Percentiles rank a stretch among this genome's conserved stretches.
Evolutionary conservation across 2,329 filamentous ascomycete species (phyloP).

Genomic region (Diaporthe destruens): DNA sequence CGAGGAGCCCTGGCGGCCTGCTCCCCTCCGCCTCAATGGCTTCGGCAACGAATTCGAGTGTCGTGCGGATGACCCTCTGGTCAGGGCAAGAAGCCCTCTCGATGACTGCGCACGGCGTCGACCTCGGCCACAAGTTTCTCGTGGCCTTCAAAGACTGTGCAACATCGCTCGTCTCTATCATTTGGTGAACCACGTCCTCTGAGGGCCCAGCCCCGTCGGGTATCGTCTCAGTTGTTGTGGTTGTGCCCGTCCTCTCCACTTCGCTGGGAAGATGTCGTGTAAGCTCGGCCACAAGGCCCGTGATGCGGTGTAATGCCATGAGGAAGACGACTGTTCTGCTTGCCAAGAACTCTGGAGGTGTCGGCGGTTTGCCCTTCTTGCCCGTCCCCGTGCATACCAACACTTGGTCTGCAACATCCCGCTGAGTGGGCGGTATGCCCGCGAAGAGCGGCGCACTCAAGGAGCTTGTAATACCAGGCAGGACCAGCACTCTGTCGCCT

Average conservation of each 20-base stretch:
- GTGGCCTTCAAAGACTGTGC: conserved; percentile 19
- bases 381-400: conserved; percentile 97
- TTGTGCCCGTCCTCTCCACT: conserved; percentile 46
- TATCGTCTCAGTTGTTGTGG: conserved; percentile 20
- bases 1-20: conserved; percentile 87
- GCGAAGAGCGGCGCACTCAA: conserved; percentile 90
- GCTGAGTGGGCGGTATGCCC: conserved; percentile 87
- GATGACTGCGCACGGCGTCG: conserved; percentile 91
- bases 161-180: conserved; percentile 28
- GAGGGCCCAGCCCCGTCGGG: not conserved
- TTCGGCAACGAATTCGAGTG: conserved; percentile 80
- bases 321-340: conserved; percentile 91
- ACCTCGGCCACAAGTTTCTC: conserved; percentile 74
- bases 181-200: conserved; percentile 32
- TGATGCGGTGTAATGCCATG: conserved; percentile 92
- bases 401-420: conserved; percentile 91
- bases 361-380: conserved; percentile 84
- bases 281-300: conserved; percentile 78
- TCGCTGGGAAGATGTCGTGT: conserved; percentile 58
- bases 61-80: conserved; percentile 91
- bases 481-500: conserved; percentile 72
- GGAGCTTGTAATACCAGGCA: conserved; percentile 92
- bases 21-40: conserved; percentile 92
- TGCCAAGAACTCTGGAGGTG: conserved; percentile 82
- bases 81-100: conserved; percentile 95